phyloP scores from a whole-genome alignment of 305 asterid genomes.

The Stenogyne calaminthoides region DNA sequence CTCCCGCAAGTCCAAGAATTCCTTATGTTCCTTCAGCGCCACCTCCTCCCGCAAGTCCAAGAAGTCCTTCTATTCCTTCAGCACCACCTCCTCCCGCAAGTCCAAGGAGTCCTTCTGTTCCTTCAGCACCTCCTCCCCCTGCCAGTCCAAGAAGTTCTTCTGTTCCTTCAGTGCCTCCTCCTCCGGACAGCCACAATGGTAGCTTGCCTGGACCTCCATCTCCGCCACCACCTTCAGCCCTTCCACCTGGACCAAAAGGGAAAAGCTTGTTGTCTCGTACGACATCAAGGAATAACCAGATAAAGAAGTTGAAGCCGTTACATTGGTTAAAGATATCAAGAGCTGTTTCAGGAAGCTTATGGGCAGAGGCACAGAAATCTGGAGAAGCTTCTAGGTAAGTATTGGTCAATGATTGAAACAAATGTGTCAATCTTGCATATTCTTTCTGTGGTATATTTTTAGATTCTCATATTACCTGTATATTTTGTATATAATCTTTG shows the following conservation, averaged over 20 bases:
- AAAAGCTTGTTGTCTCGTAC: conserved; percentile 62
- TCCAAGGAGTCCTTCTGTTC: background rate
- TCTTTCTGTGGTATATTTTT: conserved; percentile 13
- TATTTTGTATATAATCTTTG: conserved; percentile 22
- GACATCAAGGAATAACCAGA: conserved; percentile 55
- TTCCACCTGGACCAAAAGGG: conserved; percentile 68
- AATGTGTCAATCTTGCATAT: conserved; percentile 16
- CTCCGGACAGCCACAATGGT: conserved; percentile 23
- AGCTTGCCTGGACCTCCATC: conserved; percentile 53
- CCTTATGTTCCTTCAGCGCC: conserved; percentile 57
- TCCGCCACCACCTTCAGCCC: conserved; percentile 83
- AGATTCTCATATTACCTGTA: conserved; percentile 20
- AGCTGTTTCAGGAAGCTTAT: conserved; percentile 97
- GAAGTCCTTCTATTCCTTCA: conserved; percentile 20
- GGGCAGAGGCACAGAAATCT: conserved; percentile 95
- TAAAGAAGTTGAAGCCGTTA: conserved; percentile 86
- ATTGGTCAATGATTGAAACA: conserved; percentile 23
- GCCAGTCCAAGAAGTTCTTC: conserved; percentile 28
- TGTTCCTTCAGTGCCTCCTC: conserved; percentile 54
- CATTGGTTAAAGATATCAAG: conserved; percentile 92
- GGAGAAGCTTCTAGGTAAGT: conserved; percentile 83
- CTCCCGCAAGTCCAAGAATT: conserved; percentile 24
- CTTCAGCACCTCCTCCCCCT: conserved; percentile 39
- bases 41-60: conserved; percentile 20
- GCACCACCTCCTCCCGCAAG: conserved; percentile 51